These are phyloP conservation scores for Aspergillus phoenicis DNA, from an alignment of 2,329 filamentous ascomycete species.

Conservation along the genomic window DNA sequence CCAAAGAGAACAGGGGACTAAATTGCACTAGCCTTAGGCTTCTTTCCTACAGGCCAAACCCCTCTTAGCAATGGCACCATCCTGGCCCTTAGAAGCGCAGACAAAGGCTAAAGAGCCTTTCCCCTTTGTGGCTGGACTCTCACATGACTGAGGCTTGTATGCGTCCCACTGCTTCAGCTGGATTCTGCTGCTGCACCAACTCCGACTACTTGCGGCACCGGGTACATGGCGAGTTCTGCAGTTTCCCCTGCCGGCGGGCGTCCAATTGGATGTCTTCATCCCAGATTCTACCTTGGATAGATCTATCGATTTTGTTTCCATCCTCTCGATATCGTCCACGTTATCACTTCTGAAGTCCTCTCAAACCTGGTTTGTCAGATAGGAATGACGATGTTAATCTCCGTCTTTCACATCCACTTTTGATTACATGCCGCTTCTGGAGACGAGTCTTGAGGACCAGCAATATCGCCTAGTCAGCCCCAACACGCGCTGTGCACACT, in stretches of 20 bases:
- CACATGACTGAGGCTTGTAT: constrained; percentile 16
- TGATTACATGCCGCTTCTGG: background rate
- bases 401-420: background rate
- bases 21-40: constrained; percentile 4
- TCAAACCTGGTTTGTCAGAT: background rate
- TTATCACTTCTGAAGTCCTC: background rate
- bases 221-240: constrained; percentile 11
- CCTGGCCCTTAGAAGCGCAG: background rate
- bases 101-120: background rate
- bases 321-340: background rate
- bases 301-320: background rate
- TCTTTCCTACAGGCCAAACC: background rate
- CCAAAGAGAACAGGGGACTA: constrained; percentile 8
- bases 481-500: background rate
- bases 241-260: background rate
- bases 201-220: constrained; percentile 6
- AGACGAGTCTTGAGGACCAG: background rate
- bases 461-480: background rate
- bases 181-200: constrained; percentile 10
- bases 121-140: constrained; percentile 12
- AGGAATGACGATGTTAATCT: background rate
- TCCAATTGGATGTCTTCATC: constrained; percentile 15
- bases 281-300: constrained; percentile 1
- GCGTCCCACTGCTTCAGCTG: constrained; percentile 12
- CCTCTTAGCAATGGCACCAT: constrained; percentile 6